A percentile compares a stretch with the other conserved stretches of the same genome.
These are phyloP conservation scores for Globisporangium splendens DNA, from an alignment of 352 stramenopile species.

Conservation along the genomic window DNA sequence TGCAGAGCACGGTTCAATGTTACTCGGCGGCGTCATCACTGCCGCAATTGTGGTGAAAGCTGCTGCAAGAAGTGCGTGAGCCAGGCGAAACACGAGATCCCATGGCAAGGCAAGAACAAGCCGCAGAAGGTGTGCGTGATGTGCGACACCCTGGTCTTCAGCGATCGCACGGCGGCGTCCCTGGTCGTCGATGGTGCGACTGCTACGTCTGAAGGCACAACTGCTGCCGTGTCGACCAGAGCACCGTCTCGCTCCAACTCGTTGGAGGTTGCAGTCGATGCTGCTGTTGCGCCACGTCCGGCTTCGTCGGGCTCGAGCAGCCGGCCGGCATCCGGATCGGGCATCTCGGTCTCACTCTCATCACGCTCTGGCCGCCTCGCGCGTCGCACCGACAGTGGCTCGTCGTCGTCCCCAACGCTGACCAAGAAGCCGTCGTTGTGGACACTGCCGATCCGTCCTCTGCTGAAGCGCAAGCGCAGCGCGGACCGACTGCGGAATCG, in stretches of 20 bases:
- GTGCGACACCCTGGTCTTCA: slow-evolving; percentile 44
- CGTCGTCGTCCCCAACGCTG: slow-evolving; percentile 12
- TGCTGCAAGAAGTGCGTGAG: slow-evolving; percentile 56
- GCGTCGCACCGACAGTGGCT: slow-evolving; percentile 15
- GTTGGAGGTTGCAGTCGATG: not conserved
- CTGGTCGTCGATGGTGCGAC: not conserved
- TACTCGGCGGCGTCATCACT: slow-evolving; percentile 51
- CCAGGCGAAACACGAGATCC: slow-evolving; percentile 26
- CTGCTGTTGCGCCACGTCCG: slow-evolving; percentile 16
- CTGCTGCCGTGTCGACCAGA: not conserved
- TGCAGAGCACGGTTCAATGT: slow-evolving; percentile 39
- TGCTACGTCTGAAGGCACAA: not conserved
- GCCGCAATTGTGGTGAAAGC: slow-evolving; percentile 59
- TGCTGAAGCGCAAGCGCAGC: slow-evolving; percentile 51
- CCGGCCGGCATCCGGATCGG: slow-evolving; percentile 5
- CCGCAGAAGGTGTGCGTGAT: slow-evolving; percentile 59
- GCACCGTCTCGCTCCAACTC: slow-evolving; percentile 7
- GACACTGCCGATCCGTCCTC: slow-evolving; percentile 41
- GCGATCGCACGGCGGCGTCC: slow-evolving; percentile 5
- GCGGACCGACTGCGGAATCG: slow-evolving; percentile 46
- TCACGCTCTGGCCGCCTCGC: slow-evolving; percentile 8
- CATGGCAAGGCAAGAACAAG: slow-evolving; percentile 28
- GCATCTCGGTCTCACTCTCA: slow-evolving; percentile 11
- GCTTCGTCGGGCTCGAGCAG: slow-evolving; percentile 15
- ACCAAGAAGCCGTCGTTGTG: slow-evolving; percentile 32